Base-by-base conservation (phyloP, 108 stramenopile species). In the Cyclotella choctawhatcheeana region DNA sequence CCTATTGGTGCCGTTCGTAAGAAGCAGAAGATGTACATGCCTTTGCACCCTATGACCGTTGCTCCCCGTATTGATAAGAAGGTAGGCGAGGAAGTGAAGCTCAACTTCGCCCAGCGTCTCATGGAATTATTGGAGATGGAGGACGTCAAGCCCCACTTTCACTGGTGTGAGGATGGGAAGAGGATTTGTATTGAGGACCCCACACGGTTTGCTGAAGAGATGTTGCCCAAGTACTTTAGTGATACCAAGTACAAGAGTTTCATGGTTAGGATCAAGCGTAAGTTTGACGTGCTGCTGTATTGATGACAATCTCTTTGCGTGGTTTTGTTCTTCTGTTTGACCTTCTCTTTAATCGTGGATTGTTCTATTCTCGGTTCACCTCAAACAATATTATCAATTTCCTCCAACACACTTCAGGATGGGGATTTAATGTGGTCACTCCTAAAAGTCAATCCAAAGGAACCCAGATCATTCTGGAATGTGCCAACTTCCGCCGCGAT, bases 241-340 rank as follows among this genome's bases (percentile, higher is more conserved):
- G 63, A 64, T 30, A 48, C 45, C 1, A 64, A 64, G 45, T 64
- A 64, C 29, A 64, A 64, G 63, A 64, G 63, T 64, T 64, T 64
- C 16, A 64, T 64, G 63, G 63, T 64, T 45, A 22, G 63, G 16
- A 47, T 64, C 31, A 64, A 64, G 63, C 14, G 63, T 64, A 29
- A 45, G 63, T 47, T 29, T 48, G 17, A 48, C 12, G 37, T 40
- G 37, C 37, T 40, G 37, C 12, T 40, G 6, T 6, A 8, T 6
- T 40, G 37, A 8, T 8, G 12, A 40, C 37, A 40, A 40, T 40
- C 12, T 6, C 8, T 40, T 6, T 40, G 37, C 12, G 37, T 40
- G 6, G 6, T 40, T 6, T 8, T 8, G 8, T 40, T 40, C 8
- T 6, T 6, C 37, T 40, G 37, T 8, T 40, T 40, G 37, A 40